Evolutionary conservation across 352 stramenopile genomes (phyloP).

Genomic region (Plasmopara viticola): DNA sequence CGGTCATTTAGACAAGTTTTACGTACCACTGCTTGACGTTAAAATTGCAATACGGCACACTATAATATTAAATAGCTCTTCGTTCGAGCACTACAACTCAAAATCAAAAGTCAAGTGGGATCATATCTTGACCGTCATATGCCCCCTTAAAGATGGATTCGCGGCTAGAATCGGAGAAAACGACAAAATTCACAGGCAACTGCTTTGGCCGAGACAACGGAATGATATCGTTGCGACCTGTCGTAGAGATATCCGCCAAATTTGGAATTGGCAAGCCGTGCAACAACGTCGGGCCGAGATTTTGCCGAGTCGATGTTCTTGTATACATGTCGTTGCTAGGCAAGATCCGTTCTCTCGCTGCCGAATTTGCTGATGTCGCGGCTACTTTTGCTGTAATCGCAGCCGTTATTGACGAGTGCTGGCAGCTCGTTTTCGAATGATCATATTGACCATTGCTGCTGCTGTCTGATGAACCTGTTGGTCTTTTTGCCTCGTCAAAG

Average conservation of each 20-base stretch:
- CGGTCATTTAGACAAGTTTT: too few species aligned
- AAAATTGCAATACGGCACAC: too few species aligned
- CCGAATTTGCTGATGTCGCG: constrained; percentile 7
- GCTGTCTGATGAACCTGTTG: constrained; percentile 1
- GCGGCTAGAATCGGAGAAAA: constrained; percentile 31
- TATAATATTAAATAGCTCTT: constrained; percentile 28
- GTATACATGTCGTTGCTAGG: constrained; percentile 18
- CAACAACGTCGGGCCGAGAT: constrained; percentile 12
- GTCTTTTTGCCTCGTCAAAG: constrained; percentile 1
- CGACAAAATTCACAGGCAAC: constrained; percentile 18
- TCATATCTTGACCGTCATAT: constrained; percentile 35
- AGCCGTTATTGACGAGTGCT: constrained; percentile 12
- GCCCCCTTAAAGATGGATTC: constrained; percentile 31
- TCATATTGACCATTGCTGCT: constrained; percentile 13
- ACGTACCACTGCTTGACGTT: too few species aligned
- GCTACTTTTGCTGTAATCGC: constrained; percentile 22
- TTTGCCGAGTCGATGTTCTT: constrained; percentile 13
- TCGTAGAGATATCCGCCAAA: constrained; percentile 10
- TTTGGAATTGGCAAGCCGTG: constrained; percentile 18
- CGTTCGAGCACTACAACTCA: constrained; percentile 27
- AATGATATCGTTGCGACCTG: constrained; percentile 30
- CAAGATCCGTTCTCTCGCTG: constrained; percentile 2
- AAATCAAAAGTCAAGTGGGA: constrained; percentile 31
- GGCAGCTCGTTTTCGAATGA: constrained; percentile 21
- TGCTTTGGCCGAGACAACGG: constrained; percentile 15